phyloP scores from a whole-genome alignment of 1,284 basidiomycete species.

The Anthracocystis panici-leucophaei region DNA sequence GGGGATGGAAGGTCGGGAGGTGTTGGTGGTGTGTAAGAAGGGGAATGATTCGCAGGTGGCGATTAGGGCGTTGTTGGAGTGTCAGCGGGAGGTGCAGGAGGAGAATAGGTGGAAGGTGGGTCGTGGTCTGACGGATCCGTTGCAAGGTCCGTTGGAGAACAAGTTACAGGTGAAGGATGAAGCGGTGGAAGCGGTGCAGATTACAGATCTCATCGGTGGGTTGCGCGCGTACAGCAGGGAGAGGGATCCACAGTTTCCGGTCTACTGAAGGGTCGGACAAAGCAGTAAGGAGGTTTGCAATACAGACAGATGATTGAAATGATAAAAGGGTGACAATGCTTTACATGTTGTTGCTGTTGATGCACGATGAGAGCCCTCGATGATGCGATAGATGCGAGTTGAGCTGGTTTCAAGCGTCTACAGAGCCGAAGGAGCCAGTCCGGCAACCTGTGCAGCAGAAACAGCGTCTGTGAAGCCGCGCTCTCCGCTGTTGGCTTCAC shows the following conservation, averaged over 20 bases:
- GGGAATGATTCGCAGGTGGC: constrained; percentile 67
- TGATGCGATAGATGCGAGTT: background rate
- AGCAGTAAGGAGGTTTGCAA: background rate
- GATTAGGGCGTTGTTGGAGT: constrained; percentile 16
- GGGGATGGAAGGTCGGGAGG: background rate
- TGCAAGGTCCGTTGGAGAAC: background rate
- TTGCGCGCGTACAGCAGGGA: constrained; percentile 50
- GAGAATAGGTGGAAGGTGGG: background rate
- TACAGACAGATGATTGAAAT: background rate
- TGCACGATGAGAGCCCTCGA: no score
- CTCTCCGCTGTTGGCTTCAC: background rate
- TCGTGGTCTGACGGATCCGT: constrained; percentile 14
- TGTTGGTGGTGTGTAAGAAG: constrained; percentile 39
- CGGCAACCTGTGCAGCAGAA: constrained; percentile 28
- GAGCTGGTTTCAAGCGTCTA: background rate
- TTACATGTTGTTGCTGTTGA: background rate
- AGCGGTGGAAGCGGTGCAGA: constrained; percentile 78
- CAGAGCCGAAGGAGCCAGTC: constrained; percentile 34
- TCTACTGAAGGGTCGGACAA: constrained; percentile 44
- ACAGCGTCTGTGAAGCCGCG: background rate
- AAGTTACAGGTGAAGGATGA: constrained; percentile 76
- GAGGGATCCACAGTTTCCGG: constrained; percentile 49
- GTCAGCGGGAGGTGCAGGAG: constrained; percentile 74
- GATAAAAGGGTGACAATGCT: background rate
- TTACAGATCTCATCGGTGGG: constrained; percentile 55